Evolutionary conservation across 768 basidiomycete genomes (phyloP).

Genomic region (Psilocybe cubensis): DNA sequence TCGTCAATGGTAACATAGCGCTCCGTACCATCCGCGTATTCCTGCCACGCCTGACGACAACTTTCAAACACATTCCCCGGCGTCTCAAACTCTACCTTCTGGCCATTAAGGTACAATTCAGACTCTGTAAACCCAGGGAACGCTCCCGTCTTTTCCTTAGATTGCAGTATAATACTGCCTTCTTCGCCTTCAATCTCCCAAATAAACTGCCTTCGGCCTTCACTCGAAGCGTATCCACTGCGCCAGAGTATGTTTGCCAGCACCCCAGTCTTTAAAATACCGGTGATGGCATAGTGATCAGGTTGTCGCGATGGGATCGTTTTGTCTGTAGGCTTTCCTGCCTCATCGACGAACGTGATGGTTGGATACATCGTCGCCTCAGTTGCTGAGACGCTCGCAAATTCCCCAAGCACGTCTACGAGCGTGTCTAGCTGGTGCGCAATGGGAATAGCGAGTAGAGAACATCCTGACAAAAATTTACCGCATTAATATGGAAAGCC

Average conservation of each 20-base stretch:
- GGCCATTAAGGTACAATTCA: conserved; percentile 20
- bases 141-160: neutral
- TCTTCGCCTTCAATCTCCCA: conserved; percentile 42
- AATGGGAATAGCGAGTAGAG: conserved; percentile 1
- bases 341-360: conserved; percentile 26
- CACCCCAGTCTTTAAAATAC: conserved; percentile 32
- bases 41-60: conserved; percentile 11
- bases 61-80: neutral
- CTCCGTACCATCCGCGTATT: conserved; percentile 13
- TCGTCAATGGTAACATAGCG: conserved; percentile 24
- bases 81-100: conserved; percentile 16
- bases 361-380: conserved; percentile 29
- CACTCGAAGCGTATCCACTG: conserved; percentile 19
- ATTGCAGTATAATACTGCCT: conserved; percentile 23
- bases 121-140: conserved; percentile 6
- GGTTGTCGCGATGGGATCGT: conserved; percentile 19
- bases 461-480: neutral
- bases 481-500: neutral
- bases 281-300: conserved; percentile 33
- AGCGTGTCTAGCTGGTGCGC: conserved; percentile 35
- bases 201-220: conserved; percentile 27
- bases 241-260: conserved; percentile 30
- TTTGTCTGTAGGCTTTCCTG: conserved; percentile 5
- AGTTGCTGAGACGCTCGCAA: conserved; percentile 30
- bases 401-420: conserved; percentile 32